A percentile compares a stretch with the other conserved stretches of the same genome.
Conservation (phyloP, 768 basidiomycete species). For the Neoboletus brunneissimus region DNA sequence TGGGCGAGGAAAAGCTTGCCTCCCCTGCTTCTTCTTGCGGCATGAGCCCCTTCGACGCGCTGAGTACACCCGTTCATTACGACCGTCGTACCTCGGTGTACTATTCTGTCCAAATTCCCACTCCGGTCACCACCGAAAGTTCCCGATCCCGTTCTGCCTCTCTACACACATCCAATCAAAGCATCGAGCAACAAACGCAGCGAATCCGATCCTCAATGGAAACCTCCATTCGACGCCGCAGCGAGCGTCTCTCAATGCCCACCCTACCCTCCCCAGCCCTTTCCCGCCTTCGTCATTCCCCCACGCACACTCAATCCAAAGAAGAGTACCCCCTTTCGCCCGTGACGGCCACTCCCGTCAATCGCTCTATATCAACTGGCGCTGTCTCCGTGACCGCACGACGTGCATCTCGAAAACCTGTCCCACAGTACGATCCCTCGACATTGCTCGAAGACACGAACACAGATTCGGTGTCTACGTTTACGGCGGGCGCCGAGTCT, state of each 20-base stretch:
- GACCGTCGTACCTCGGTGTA: slow-evolving; percentile 20
- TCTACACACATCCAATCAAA: slow-evolving; percentile 12
- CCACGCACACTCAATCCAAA: slow-evolving; percentile 11
- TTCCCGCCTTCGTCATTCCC: slow-evolving; percentile 17
- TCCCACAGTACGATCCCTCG: slow-evolving; percentile 48
- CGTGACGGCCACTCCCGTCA: slow-evolving; percentile 18
- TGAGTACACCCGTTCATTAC: slow-evolving; percentile 16
- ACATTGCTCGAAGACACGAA: slow-evolving; percentile 23
- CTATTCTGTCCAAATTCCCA: slow-evolving; percentile 16
- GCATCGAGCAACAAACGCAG: slow-evolving; percentile 31
- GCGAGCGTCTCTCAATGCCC: slow-evolving; percentile 32
- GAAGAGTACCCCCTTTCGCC: slow-evolving; percentile 34
- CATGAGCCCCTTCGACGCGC: slow-evolving; percentile 19
- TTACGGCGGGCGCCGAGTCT: slow-evolving; percentile 24
- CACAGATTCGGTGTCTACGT: slow-evolving; percentile 22
- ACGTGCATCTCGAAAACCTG: slow-evolving; percentile 50
- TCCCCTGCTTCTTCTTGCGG: slow-evolving; percentile 14
- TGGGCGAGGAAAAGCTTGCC: slow-evolving; percentile 24
- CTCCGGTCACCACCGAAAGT: background rate
- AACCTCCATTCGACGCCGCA: slow-evolving; percentile 20
- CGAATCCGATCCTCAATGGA: slow-evolving; percentile 34
- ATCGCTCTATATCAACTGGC: slow-evolving; percentile 29
- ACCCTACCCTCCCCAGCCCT: slow-evolving; percentile 15
- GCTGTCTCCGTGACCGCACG: slow-evolving; percentile 23
- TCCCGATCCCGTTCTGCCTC: slow-evolving; percentile 11